Evolutionary conservation across 169 alveolate genomes (phyloP), one percentile per base, ranked within the genome.

Genomic region (Cryptosporidium sp.): DNA sequence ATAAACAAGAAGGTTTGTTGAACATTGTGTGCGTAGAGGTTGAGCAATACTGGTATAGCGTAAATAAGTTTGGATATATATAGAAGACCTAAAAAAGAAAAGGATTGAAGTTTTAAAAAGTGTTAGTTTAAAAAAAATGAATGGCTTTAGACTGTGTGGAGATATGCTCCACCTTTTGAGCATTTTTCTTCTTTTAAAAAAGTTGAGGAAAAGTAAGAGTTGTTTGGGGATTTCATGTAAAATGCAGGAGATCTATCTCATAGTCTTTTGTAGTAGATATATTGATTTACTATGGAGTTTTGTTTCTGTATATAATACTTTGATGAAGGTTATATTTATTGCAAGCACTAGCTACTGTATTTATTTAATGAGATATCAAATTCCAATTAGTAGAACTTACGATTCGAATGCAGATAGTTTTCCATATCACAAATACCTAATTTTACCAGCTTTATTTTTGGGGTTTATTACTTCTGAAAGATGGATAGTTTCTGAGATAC

Each of bases 181-280:
- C 67, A 94, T 97, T 85, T 91, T 97, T 43, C 93, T 97, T 55
- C 98, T 98, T 62, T 93, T 97, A 58, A 93, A 92, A 93, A 96
- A 97, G 93, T 95, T 97, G 84, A 91, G 96, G 84, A 93, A 93
- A 69, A 91, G 97, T 62, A 97, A 96, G 86, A 96, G 95, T 87
- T 97, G 99, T 86, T 94, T 96, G 92, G 99, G 99, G 2, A 95
- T 98, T 55, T 96, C 99, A 21, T 95, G 98, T 84, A 95, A 97
- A 91, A 98, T 98, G 96, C 99, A 97, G 92, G 99, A 98, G 93
- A 93, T 97, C 87, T 98, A 97, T 85, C 91, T 97, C 70, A 93
- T 98, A 26, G 99, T 97, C 26, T 98, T 98, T 91, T 89, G 94
- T 51, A 80, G 96, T 84, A 93, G 99, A 85, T 97, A 95, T 51